Evolutionary conservation across 208 protist genomes (phyloP).

Genomic region (Crithidia fasciculata): DNA sequence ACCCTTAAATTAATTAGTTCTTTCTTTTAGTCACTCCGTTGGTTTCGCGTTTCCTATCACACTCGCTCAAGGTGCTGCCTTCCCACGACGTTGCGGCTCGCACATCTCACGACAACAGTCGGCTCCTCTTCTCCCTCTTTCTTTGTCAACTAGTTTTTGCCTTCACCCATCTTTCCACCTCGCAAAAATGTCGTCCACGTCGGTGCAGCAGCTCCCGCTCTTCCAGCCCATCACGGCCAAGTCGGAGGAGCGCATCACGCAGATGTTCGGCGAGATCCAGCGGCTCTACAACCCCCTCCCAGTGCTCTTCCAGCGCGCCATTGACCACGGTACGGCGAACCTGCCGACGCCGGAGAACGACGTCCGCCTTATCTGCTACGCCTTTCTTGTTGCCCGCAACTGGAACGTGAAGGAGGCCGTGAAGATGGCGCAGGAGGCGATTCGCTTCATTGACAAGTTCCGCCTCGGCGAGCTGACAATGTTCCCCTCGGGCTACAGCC

Average conservation of each 20-base stretch:
- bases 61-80: too few species aligned
- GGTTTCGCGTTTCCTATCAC: too few species aligned
- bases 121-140: too few species aligned
- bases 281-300: slow-evolving; percentile 34
- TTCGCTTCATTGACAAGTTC: slow-evolving; percentile 40
- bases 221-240: slow-evolving; percentile 50
- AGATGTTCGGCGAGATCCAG: slow-evolving; percentile 40
- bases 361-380: slow-evolving; percentile 54
- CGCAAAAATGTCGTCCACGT: slow-evolving; percentile 1
- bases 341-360: slow-evolving; percentile 48
- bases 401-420: slow-evolving; percentile 72
- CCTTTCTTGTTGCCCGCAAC: slow-evolving; percentile 54
- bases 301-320: slow-evolving; percentile 23
- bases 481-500: slow-evolving; percentile 52
- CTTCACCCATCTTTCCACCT: not conserved
- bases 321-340: slow-evolving; percentile 19
- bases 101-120: too few species aligned
- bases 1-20: too few species aligned
- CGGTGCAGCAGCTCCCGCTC: slow-evolving; percentile 25
- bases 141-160: too few species aligned
- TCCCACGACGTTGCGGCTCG: too few species aligned
- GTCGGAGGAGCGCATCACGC: slow-evolving; percentile 60
- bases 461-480: slow-evolving; percentile 35
- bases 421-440: slow-evolving; percentile 48
- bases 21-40: too few species aligned